These are phyloP conservation scores for Penicillium sp. DNA, from an alignment of 2,329 filamentous ascomycete genomes.

Conservation along the genomic window DNA sequence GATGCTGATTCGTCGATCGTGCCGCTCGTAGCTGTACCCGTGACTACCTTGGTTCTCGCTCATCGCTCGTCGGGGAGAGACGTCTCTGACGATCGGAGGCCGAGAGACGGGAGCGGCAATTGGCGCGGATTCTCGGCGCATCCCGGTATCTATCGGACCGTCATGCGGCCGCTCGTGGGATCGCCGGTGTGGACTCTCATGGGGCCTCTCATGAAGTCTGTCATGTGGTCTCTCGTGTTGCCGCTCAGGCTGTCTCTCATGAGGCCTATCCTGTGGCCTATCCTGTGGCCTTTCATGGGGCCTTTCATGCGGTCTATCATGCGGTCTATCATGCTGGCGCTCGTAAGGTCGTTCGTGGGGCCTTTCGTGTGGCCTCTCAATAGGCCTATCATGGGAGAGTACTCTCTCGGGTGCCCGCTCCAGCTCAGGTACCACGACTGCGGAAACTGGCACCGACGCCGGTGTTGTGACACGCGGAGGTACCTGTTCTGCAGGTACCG, in stretches of 20 bases:
- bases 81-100: constrained; percentile 30
- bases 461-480: constrained; percentile 16
- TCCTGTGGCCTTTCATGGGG: neutral
- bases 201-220: neutral
- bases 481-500: constrained; percentile 12
- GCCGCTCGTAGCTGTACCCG: constrained; percentile 7
- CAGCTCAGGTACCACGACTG: constrained; percentile 10
- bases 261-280: neutral
- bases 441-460: constrained; percentile 17
- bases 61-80: constrained; percentile 42
- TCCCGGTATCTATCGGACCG: constrained; percentile 15
- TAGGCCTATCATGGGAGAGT: neutral
- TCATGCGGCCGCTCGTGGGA: neutral
- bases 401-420: constrained; percentile 11
- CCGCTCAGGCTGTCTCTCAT: neutral
- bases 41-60: constrained; percentile 41
- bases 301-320: neutral
- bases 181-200: neutral
- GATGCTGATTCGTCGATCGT: constrained; percentile 23
- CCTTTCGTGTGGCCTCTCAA: neutral
- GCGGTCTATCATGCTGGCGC: neutral
- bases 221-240: too few species aligned
- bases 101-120: constrained; percentile 28
- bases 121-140: constrained; percentile 29
- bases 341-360: neutral